Conservation (phyloP, 768 basidiomycete genomes). For the Sporobolomyces roseus region DNA sequence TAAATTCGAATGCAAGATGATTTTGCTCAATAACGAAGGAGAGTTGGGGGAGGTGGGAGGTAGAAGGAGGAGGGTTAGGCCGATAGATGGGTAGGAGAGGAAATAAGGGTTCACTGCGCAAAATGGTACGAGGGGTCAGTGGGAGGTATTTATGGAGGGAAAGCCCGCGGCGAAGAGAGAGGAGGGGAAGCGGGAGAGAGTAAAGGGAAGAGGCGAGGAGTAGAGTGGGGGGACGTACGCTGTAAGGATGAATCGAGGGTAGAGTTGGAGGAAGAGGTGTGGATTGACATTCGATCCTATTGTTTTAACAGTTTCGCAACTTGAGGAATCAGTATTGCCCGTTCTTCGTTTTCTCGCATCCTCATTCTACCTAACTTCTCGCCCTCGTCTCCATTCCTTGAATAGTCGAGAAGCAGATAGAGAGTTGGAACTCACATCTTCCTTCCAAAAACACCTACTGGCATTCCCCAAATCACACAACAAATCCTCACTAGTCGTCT, state of each 20-base stretch:
- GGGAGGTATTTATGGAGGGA: no score
- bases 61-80: conserved; percentile 31
- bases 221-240: background rate
- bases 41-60: conserved; percentile 6
- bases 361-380: no score
- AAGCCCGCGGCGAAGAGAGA: background rate
- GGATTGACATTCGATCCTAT: conserved; percentile 41
- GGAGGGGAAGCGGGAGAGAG: background rate
- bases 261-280: conserved; percentile 9
- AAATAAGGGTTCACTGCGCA: conserved; percentile 41
- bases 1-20: conserved; percentile 43
- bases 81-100: conserved; percentile 41
- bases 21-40: conserved; percentile 11
- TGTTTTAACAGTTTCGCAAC: no score
- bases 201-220: background rate
- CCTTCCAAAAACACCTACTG: conserved; percentile 48
- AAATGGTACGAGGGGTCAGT: no score
- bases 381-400: no score
- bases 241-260: background rate
- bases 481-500: conserved; percentile 49
- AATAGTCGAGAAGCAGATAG: no score
- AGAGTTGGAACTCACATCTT: conserved; percentile 45
- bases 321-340: no score
- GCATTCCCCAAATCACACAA: conserved; percentile 49
- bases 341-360: no score